These are phyloP conservation scores for Withania somnifera DNA, from an alignment of 305 asterid species.

Conservation along the genomic window DNA sequence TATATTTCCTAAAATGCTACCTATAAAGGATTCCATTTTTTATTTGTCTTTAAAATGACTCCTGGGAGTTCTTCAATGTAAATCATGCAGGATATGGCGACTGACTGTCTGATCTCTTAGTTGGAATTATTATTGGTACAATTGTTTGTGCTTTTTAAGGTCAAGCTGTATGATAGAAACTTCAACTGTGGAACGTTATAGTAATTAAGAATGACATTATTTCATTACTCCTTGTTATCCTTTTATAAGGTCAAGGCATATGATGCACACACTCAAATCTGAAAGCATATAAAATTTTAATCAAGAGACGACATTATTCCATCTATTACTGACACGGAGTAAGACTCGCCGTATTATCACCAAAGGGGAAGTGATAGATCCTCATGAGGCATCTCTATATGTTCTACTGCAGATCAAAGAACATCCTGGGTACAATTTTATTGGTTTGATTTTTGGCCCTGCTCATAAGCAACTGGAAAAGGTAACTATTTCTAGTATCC, in stretches of 20 bases:
- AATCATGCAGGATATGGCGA: neutral
- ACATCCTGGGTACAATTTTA: constrained; percentile 52
- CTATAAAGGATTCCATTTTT: neutral
- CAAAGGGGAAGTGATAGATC: constrained; percentile 1
- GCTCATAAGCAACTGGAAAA: constrained; percentile 77
- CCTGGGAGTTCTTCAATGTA: neutral
- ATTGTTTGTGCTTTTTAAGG: neutral
- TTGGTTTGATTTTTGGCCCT: constrained; percentile 58
- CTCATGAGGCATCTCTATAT: constrained; percentile 14
- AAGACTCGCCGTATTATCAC: neutral
- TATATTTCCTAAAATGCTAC: neutral
- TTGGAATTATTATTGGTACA: neutral
- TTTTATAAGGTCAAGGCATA: neutral
- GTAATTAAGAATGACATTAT: neutral
- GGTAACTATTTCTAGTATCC: constrained; percentile 26
- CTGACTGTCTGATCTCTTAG: neutral
- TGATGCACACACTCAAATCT: neutral
- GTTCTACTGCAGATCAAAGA: constrained; percentile 62
- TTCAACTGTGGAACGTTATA: neutral
- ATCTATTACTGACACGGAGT: neutral
- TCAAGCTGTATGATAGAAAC: neutral
- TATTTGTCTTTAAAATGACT: neutral
- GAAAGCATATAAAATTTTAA: neutral
- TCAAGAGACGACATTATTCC: neutral
- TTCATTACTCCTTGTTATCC: neutral